phyloP scores from a whole-genome alignment of 192 early-diverging fungal genomes.

The Cladochytrium replicatum region DNA sequence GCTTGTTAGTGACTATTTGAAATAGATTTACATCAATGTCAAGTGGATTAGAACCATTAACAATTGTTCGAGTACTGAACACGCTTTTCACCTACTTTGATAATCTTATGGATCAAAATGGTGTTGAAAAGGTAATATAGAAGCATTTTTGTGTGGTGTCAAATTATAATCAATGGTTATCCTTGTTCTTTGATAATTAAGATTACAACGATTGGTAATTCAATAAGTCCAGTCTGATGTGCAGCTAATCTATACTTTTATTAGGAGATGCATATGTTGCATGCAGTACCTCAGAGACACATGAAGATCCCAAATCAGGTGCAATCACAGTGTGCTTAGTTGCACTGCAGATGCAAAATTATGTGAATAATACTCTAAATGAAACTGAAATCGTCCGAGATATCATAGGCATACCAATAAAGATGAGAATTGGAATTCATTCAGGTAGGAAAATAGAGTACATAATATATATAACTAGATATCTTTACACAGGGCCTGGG shows the following conservation, averaged over 20 bases:
- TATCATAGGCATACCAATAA: conserved; percentile 19
- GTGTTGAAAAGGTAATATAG: conserved; percentile 35
- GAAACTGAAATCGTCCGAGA: conserved; percentile 17
- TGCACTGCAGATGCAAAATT: conserved; percentile 38
- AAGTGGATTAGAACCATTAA: conserved; percentile 30
- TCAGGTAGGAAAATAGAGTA: conserved; percentile 9
- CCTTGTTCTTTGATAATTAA: conserved; percentile 1
- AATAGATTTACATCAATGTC: conserved; percentile 42
- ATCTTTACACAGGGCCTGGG: conserved; percentile 14
- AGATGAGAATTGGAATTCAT: conserved; percentile 40
- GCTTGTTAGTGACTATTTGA: background rate
- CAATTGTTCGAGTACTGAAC: conserved; percentile 39
- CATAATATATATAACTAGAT: background rate
- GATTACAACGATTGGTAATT: conserved; percentile 27
- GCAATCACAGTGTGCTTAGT: conserved; percentile 34
- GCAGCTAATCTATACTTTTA: background rate
- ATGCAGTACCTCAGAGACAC: conserved; percentile 17
- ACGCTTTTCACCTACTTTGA: conserved; percentile 40
- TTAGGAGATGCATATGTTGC: conserved; percentile 41
- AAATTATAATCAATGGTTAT: conserved; percentile 3
- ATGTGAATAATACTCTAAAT: conserved; percentile 33
- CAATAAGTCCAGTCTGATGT: background rate
- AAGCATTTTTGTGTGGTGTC: conserved; percentile 9
- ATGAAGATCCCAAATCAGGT: conserved; percentile 18
- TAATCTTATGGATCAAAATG: conserved; percentile 27